Conservation (phyloP, 2,329 filamentous ascomycete genomes). For the Fusarium ambrosium region DNA sequence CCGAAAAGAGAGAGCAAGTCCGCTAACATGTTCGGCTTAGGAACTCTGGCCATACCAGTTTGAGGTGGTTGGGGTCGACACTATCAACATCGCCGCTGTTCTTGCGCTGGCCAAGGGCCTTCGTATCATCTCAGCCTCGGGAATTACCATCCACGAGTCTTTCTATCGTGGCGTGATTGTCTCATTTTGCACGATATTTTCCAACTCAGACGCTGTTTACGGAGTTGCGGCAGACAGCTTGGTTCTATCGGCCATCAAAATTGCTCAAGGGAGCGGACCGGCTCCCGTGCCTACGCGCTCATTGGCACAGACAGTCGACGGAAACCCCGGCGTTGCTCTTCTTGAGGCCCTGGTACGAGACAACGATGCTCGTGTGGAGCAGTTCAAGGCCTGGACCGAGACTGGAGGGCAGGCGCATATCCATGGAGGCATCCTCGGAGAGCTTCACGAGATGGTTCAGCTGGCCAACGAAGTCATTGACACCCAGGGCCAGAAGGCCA, state of each 20-base stretch:
- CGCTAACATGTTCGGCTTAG: background rate
- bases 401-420: too few relatives aligned
- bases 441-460: rapidly evolving
- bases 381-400: background rate
- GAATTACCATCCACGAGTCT: background rate
- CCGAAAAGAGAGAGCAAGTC: too few relatives aligned
- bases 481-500: background rate
- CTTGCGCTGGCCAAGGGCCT: background rate
- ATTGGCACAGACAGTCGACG: background rate
- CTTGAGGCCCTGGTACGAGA: background rate
- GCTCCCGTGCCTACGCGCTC: background rate
- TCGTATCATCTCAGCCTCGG: background rate
- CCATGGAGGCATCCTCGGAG: too few relatives aligned
- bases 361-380: rapidly evolving
- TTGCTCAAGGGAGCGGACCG: background rate
- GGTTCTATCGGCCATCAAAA: background rate
- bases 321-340: background rate
- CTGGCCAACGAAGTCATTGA: background rate
- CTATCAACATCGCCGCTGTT: background rate
- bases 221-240: rapidly evolving
- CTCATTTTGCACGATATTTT: background rate
- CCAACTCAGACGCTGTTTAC: background rate
- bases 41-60: background rate
- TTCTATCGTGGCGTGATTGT: background rate
- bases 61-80: background rate